Percentiles rank a stretch among this genome's conserved stretches.
phyloP scores from a whole-genome alignment of 805 yeast species.

The Candida khao-thaluensis region DNA sequence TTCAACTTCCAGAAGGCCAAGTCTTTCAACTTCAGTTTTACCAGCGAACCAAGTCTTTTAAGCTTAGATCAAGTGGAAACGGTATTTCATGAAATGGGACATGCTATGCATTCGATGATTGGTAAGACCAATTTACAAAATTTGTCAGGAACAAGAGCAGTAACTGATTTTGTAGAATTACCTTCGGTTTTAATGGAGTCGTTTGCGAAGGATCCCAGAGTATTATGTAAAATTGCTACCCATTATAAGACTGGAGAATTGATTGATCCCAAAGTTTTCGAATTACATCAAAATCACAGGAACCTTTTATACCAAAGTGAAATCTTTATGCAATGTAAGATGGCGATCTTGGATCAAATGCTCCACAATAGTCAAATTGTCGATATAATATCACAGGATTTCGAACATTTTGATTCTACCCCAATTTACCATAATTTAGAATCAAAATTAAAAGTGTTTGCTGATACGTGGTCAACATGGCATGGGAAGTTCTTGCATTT shows the following conservation, averaged over 20 bases:
- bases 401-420: slow-evolving; percentile 51
- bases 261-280: slow-evolving; percentile 51
- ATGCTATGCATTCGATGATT: slow-evolving; percentile 96
- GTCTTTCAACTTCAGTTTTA: not conserved
- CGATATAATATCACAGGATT: slow-evolving; percentile 14
- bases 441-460: slow-evolving; percentile 54
- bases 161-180: slow-evolving; percentile 93
- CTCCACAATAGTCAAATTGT: slow-evolving; percentile 52
- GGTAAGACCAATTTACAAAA: slow-evolving; percentile 90
- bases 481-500: slow-evolving; percentile 93
- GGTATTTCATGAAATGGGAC: slow-evolving; percentile 97
- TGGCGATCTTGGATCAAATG: slow-evolving; percentile 86
- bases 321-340: slow-evolving; percentile 79
- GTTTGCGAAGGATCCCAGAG: slow-evolving; percentile 80
- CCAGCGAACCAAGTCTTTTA: slow-evolving; percentile 51
- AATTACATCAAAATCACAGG: slow-evolving; percentile 50
- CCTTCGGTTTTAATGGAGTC: slow-evolving; percentile 97
- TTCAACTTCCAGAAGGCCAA: slow-evolving; percentile 65
- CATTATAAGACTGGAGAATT: slow-evolving; percentile 68
- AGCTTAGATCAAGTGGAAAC: slow-evolving; percentile 85
- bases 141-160: slow-evolving; percentile 91
- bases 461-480: slow-evolving; percentile 76
- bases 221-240: slow-evolving; percentile 66
- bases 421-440: slow-evolving; percentile 68
- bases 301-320: slow-evolving; percentile 65